Base-by-base conservation (phyloP, 495 filamentous ascomycete species). In the Talaromyces wortmannii region DNA sequence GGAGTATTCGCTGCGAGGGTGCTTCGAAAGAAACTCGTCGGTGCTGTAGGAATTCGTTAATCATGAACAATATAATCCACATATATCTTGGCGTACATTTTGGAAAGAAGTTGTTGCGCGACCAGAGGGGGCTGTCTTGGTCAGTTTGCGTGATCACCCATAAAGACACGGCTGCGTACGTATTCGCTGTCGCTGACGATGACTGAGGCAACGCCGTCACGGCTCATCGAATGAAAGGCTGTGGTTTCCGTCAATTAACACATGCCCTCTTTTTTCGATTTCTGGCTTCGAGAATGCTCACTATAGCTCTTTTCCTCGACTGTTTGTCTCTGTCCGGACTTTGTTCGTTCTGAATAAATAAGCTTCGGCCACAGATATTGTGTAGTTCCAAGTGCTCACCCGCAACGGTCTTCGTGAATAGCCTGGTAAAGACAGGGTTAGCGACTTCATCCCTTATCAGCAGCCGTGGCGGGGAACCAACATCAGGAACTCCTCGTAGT, bases 181-280 rank as follows among this genome's bases (percentile, higher is more conserved):
- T 98, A 98, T 61, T 95, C 88, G 58, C 90, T 84, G 66, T 92
- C 89, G 57, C 83, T 87, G 63, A 97, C 95, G 59, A 96, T 88
- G 64, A 97, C 85, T 53, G 87, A 91, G 57, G 85, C 84, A 59
- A 97, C 77, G 59, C 91, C 92, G 70, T 97, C 90, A 45, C 91
- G 89, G 36, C 82, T 87, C 71, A 96, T 97, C 62, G 85, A 88
- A 73, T 98, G 92, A 73, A 98, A 91, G 50, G 84, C 56, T 86
- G 74, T 88, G 0, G 3, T 30, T 12, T 30, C 6, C 12, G 3
- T 31, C 16, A 31, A 44, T 31, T 11, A 53, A 15, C 45, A 23
- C 11, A 10, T 31, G 16, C 0, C 48, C 23, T n/a, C 23, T 32
- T n/a, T 15, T 32, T 48, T 12, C 47, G 31, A 45, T 42, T 5